Base-by-base conservation (phyloP, 2,329 filamentous ascomycete genomes). In the Zymoseptoria crescenta region DNA sequence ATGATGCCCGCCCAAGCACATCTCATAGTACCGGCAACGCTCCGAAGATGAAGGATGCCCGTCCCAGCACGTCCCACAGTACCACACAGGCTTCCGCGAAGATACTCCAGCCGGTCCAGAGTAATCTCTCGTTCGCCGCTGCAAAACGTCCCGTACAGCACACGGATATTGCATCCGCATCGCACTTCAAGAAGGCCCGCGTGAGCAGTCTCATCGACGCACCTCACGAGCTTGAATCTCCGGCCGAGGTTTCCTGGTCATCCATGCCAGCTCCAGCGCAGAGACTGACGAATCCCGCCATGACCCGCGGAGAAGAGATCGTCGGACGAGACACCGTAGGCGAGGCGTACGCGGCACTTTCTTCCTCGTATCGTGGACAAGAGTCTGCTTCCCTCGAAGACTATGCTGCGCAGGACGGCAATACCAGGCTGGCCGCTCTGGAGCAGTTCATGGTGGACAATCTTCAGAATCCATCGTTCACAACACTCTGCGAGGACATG, bases 401-500 rank as follows among this genome's bases (percentile, higher is more conserved):
- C 5, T 80, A 78, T 59, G 72, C 72, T 1, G 66, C 68, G 45
- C 75, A 76, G 52, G 67, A 72, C 24, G 69, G 72, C 16, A 75
- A 79, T 20, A 68, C 71, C 35, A 74, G 81, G 7, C 69, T 73
- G 52, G 67, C 68, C 8, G 70, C 75, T 9, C 65, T 83, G 19
- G 78, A 81, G 56, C 70, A 79, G 24, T 81, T 81, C 62, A 77
- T 84, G 56, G 73, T 79, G 45, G 73, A 75, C n/a, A 75, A 76
- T 58, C 72, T 83, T 2, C 73, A 79, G 28, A 76, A 80, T 60
- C 72, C 77, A 2, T 72, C 76, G 20, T 83, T 84, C 60, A 57
- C 79, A 5, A 76, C 73, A 19, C 68, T 83, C n/a, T 78, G 79
- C 55, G 73, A 79, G 60, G 80, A 83, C 67, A 74, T 80, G 52